Evolutionary conservation across 2,329 filamentous ascomycete genomes (phyloP), one percentile per base, ranked within the genome.

Genomic region (Orbilia blumenaviensis): DNA sequence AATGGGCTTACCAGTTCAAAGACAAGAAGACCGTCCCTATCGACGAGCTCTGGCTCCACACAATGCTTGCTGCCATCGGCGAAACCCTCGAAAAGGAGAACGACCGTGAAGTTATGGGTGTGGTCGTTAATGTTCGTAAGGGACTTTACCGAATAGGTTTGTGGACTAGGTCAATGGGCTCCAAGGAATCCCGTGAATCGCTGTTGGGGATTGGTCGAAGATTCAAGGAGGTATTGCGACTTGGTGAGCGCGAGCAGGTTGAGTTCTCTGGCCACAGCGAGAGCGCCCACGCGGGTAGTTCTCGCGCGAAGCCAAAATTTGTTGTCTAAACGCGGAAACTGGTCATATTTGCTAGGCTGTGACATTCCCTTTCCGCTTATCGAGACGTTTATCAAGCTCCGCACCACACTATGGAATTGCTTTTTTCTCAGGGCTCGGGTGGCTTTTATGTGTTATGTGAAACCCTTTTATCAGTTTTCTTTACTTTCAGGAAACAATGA

Each of bases 1-100:
- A 97, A 85, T 99, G 95, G 95, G 94, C 94, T 25, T 98, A 96
- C 86, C 91, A 92, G 82, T 97, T 97, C 90, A 96, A 96, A 87
- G 93, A 97, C 81, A 97, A 97, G 89, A 91, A 92, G 82, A 89
- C 87, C 80, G 88, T 97, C 83, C 92, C 94, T 81, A 96, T 97
- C 83, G 94, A 99, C 83, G 92, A 94, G 73, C 88, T 97, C 66
- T 99, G 95, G 95, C 89, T 99, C 76, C 92, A 98, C 83, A 92
- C 96, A 78, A 97, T 99, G 90, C 91, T 99, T 80, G 90, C 92
- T 32, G 95, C 94, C 67, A 98, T 99, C 80, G 95, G 95, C 82
- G 96, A 99, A 88, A 98, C 94, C 25, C 91, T 99, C 66, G 95
- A 99, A 86, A 90, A 92, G 42, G 94, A 97, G 82, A 77, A 82